Evolutionary conservation across 2,329 filamentous ascomycete species (phyloP).

Genomic region (Beauveria australis): DNA sequence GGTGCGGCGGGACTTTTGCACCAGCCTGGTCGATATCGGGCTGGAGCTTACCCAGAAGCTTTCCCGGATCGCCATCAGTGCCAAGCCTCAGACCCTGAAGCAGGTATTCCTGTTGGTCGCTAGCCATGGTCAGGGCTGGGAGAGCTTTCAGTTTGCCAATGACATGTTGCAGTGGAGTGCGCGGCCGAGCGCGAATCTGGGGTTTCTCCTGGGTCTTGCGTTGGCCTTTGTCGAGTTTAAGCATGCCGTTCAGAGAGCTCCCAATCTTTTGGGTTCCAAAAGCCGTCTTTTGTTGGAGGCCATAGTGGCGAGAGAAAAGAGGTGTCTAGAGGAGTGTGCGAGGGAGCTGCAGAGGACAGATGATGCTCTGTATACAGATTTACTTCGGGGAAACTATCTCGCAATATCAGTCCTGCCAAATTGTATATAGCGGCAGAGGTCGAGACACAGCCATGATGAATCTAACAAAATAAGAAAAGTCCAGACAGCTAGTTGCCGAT

Average conservation of each 20-base stretch:
- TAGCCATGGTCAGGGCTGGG: neutral
- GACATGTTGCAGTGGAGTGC: neutral
- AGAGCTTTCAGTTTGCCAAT: neutral
- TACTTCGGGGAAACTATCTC: neutral
- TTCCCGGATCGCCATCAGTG: neutral
- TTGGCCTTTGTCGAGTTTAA: neutral
- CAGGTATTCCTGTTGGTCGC: neutral
- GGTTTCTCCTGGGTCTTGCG: neutral
- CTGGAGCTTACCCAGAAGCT: neutral
- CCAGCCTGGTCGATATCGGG: constrained; percentile 2
- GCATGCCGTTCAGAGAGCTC: neutral
- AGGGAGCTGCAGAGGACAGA: neutral
- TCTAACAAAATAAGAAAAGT: neutral
- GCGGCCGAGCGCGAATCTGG: neutral
- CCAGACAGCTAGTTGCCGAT: neutral
- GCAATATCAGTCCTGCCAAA: neutral
- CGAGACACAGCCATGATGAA: neutral
- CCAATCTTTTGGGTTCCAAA: neutral
- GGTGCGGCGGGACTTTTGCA: neutral
- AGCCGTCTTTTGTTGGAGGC: neutral
- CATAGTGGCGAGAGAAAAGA: neutral
- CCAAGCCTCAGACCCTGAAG: neutral
- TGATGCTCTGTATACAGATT: neutral
- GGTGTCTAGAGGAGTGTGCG: neutral
- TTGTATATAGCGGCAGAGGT: neutral